These are phyloP conservation scores for Cucumis cinereus DNA, from an alignment of 306 rosid genomes.

Conservation along the genomic window DNA sequence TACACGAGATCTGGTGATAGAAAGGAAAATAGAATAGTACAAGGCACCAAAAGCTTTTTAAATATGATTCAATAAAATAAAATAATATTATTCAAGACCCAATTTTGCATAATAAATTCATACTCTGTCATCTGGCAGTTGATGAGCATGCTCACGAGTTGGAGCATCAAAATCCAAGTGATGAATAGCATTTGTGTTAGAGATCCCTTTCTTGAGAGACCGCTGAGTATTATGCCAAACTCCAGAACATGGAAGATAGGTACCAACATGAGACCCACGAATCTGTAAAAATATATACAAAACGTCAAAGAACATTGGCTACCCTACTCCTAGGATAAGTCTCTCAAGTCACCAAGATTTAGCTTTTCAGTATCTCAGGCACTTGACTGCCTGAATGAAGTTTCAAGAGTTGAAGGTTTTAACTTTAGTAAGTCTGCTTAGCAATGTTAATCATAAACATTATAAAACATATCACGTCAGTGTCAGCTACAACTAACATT, in stretches of 20 bases:
- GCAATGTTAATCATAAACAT: not conserved
- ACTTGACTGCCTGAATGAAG: not conserved
- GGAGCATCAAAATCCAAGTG: conserved; percentile 99
- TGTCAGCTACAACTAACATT: not conserved
- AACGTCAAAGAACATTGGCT: not conserved
- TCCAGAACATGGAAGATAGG: conserved; percentile 79
- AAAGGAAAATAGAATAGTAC: not conserved
- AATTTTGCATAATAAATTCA: not conserved
- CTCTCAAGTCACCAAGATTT: not conserved
- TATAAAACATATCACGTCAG: not conserved
- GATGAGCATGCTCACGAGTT: conserved; percentile 91
- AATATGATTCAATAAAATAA: not conserved
- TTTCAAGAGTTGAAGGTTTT: not conserved
- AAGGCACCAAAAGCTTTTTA: not conserved
- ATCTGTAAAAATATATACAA: conserved; percentile 29
- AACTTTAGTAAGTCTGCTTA: not conserved
- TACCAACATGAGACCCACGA: conserved; percentile 90
- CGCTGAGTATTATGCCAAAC: conserved; percentile 93
- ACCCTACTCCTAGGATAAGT: not conserved
- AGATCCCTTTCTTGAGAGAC: conserved; percentile 56
- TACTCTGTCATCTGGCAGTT: conserved; percentile 79
- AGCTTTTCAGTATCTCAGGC: not conserved
- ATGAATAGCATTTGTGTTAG: conserved; percentile 44
- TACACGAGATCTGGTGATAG: not conserved
- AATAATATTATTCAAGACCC: not conserved